These are phyloP conservation scores for Pichia norvegensis DNA, from an alignment of 1,139 yeast species.

Conservation along the genomic window DNA sequence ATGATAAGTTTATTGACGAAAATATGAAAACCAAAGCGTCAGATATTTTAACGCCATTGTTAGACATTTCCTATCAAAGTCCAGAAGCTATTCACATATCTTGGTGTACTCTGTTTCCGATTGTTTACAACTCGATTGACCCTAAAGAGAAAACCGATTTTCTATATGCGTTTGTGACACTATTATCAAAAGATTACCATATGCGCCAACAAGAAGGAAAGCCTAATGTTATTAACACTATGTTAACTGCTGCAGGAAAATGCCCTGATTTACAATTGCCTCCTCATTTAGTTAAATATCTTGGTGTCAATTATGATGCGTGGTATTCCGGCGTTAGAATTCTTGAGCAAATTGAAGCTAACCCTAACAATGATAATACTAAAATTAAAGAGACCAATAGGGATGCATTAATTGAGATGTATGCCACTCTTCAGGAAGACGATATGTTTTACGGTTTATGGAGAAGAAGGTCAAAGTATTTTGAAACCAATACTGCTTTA, in stretches of 20 bases:
- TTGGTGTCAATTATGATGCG: constrained; percentile 80
- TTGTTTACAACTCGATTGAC: constrained; percentile 65
- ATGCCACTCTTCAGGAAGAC: constrained; percentile 82
- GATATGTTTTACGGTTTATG: constrained; percentile 97
- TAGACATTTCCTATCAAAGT: constrained; percentile 77
- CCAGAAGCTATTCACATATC: constrained; percentile 73
- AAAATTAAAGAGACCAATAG: constrained; percentile 79
- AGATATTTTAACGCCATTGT: constrained; percentile 60
- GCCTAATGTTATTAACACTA: constrained; percentile 80
- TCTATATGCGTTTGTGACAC: constrained; percentile 65
- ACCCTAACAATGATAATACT: constrained; percentile 45
- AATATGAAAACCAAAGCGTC: constrained; percentile 42
- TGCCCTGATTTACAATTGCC: constrained; percentile 78
- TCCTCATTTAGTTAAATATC: constrained; percentile 85
- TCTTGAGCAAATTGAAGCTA: constrained; percentile 60
- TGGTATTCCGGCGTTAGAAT: constrained; percentile 88
- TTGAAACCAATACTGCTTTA: constrained; percentile 86
- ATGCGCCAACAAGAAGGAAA: constrained; percentile 78
- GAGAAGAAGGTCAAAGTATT: constrained; percentile 91
- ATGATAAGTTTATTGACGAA: constrained; percentile 36
- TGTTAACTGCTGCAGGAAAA: constrained; percentile 71
- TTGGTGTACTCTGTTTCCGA: constrained; percentile 81
- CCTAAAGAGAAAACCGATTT: constrained; percentile 78
- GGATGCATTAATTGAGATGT: constrained; percentile 86
- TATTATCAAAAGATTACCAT: constrained; percentile 86